Evolutionary conservation across 2,329 filamentous ascomycete genomes (phyloP).

Genomic region (Rhexocercosporidium sp.): DNA sequence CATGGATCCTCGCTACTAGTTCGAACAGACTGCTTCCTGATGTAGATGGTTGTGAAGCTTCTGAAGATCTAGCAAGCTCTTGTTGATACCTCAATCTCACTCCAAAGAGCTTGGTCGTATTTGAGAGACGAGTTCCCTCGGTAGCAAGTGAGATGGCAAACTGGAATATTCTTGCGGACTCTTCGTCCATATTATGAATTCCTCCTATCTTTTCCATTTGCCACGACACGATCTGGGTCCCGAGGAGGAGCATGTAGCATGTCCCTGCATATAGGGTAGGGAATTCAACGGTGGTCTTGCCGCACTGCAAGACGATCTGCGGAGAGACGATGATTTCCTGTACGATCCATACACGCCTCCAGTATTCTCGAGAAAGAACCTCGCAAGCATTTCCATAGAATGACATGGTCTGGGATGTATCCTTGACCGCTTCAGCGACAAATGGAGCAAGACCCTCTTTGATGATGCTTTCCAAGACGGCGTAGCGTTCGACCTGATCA

Average conservation of each 20-base stretch:
- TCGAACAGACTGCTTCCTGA: background rate
- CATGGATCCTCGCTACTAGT: background rate
- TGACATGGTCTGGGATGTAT: background rate
- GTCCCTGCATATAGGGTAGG: background rate
- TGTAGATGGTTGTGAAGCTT: background rate
- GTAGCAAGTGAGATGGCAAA: background rate
- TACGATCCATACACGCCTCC: constrained; percentile 16
- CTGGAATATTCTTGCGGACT: background rate
- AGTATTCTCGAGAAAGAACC: constrained; percentile 9
- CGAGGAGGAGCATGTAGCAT: background rate
- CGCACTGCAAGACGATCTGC: background rate
- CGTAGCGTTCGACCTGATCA: background rate
- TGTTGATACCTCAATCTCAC: constrained; percentile 1
- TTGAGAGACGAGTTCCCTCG: background rate
- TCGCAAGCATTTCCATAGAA: background rate
- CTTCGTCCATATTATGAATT: background rate
- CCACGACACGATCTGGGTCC: background rate
- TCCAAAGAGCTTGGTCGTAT: constrained; percentile 1
- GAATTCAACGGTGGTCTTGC: constrained; percentile 7
- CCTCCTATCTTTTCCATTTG: background rate
- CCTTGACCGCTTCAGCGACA: background rate
- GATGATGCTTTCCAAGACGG: background rate
- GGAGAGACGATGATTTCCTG: constrained; percentile 17
- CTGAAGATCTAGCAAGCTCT: background rate
- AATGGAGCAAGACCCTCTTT: background rate